Conservation (phyloP, 140 eudicot genomes). For the Senecio squalidus region DNA sequence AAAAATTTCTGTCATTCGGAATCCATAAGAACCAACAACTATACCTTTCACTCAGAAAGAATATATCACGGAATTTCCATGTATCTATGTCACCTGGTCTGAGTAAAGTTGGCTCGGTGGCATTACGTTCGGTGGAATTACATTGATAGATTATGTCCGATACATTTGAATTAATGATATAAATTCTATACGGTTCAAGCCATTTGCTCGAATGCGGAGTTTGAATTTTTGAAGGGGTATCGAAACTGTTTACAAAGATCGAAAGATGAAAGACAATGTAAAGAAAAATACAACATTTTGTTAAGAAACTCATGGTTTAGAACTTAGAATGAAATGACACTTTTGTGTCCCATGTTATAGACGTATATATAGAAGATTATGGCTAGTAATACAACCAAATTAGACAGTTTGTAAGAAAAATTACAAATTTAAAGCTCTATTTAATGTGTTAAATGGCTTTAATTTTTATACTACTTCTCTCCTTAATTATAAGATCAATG, state of each 20-base stretch:
- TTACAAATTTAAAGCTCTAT: neutral
- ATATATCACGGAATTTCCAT: constrained; percentile 8
- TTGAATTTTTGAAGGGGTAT: neutral
- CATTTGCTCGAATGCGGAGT: constrained; percentile 8
- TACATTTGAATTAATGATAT: neutral
- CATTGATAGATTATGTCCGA: neutral
- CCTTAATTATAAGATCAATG: too few relatives aligned
- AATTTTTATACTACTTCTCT: too few relatives aligned
- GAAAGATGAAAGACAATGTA: constrained; percentile 1
- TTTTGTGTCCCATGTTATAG: neutral
- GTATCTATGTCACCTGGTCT: neutral
- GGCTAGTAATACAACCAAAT: neutral
- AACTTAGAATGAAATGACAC: neutral
- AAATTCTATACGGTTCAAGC: constrained; percentile 18
- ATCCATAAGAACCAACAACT: constrained; percentile 10
- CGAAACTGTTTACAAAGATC: neutral
- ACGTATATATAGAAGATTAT: neutral
- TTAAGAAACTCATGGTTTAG: neutral
- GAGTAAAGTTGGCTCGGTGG: neutral
- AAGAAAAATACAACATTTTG: neutral
- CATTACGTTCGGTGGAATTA: too few relatives aligned
- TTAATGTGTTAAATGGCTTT: neutral
- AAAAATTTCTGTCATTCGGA: neutral
- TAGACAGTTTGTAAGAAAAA: constrained; percentile 3
- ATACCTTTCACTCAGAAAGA: neutral